Conservation (phyloP, 2,329 filamentous ascomycete species). For the Exophiala sideris region DNA sequence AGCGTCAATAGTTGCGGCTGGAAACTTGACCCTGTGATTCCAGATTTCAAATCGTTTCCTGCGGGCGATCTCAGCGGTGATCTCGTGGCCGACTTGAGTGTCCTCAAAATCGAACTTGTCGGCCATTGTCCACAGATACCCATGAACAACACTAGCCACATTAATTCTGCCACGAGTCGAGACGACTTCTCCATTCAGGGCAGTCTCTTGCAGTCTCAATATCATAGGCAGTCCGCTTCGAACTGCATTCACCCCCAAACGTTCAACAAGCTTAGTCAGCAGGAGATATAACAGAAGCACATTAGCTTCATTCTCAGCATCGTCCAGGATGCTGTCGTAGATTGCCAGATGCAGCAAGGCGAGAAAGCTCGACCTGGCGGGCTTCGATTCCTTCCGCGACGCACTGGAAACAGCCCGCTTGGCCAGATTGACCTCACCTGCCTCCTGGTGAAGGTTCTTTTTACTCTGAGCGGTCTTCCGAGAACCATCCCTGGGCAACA, state of each 20-base stretch:
- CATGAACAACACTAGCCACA: slow-evolving; percentile 79
- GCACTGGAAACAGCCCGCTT: slow-evolving; percentile 68
- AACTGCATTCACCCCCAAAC: slow-evolving; percentile 77
- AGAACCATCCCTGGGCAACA: slow-evolving; percentile 57
- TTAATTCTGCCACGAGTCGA: slow-evolving; percentile 67
- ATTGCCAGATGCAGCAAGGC: slow-evolving; percentile 78
- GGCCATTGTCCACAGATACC: slow-evolving; percentile 78
- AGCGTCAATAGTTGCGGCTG: slow-evolving; percentile 61
- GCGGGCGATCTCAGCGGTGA: slow-evolving; percentile 72
- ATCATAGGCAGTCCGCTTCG: slow-evolving; percentile 83
- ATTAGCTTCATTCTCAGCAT: slow-evolving; percentile 68
- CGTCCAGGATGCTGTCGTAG: slow-evolving; percentile 83
- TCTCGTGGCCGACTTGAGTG: slow-evolving; percentile 64
- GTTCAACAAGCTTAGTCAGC: slow-evolving; percentile 68
- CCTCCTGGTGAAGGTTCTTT: slow-evolving; percentile 40
- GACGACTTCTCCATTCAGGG: slow-evolving; percentile 49
- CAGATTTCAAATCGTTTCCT: slow-evolving; percentile 73
- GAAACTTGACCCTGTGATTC: slow-evolving; percentile 70
- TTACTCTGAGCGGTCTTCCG: slow-evolving; percentile 44
- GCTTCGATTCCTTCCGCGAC: slow-evolving; percentile 58
- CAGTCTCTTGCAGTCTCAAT: slow-evolving; percentile 80
- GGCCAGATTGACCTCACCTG: slow-evolving; percentile 39
- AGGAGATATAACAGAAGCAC: slow-evolving; percentile 74
- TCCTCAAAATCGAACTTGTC: slow-evolving; percentile 74
- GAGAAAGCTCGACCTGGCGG: slow-evolving; percentile 67